Base-by-base conservation (phyloP, 768 basidiomycete species). In the Leccinum imitatum region DNA sequence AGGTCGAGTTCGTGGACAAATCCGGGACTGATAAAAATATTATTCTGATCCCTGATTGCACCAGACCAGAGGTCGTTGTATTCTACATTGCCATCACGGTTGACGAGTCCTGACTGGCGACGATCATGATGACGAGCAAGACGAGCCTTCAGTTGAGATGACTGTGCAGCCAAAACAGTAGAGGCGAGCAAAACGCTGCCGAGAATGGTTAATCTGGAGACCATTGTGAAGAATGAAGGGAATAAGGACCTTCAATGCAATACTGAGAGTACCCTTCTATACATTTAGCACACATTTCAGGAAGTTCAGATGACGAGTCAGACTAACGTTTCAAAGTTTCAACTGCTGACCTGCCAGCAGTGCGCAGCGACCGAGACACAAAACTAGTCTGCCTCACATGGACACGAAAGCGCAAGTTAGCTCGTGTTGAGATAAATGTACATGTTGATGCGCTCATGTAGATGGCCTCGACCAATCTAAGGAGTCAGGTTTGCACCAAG, bases 1-100 rank as follows among this genome's bases (percentile, higher is more conserved):
- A 56, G 51, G 11, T 46, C 19, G 5, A 14, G 14, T 52, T 33
- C 13, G 39, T n/a, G 31, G 3, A 15, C n/a, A 30, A 21, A 50
- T 50, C 8, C 2, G 27, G 21, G 21, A 46, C 44, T 46, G 10
- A 27, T 30, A 64, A 55, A 14, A 54, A 69, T 67, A 4, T 21
- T 15, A 31, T 10, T 21, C 58, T 57, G 30, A 0, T 3, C 50
- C 65, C 37, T 59, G 33, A 62, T 37, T 54, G 61, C 69, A 54
- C 65, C 69, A 51, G 65, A 57, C 65, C 67, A 70, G 53, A 58
- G 66, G 21, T 25, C 13, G 37, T 58, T 60, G 56, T 70, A 70
- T 33, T 54, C 30, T 30, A 59, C 39, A 33, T 50, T 13, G 5
- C 54, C 53, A 15, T 66, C 1, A 27, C 39, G 59, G 37, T 58